Evolutionary conservation across 139 green algal genomes (phyloP).

Genomic region (Volvox africanus): DNA sequence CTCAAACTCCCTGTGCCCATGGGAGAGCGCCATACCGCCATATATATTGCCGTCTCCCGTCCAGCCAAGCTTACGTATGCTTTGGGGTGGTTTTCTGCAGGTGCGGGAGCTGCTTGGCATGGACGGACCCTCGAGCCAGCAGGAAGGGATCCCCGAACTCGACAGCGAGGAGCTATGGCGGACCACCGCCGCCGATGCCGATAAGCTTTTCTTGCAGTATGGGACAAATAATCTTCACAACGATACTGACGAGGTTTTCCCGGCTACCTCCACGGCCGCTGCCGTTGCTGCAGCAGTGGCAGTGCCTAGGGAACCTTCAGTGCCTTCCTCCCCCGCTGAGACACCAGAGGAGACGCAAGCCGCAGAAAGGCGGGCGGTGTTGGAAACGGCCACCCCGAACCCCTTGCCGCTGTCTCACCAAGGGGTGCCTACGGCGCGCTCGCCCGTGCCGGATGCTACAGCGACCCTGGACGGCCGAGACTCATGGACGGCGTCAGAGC

Average conservation of each 20-base stretch:
- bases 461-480: background rate
- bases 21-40: too few species aligned
- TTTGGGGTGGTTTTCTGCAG: background rate
- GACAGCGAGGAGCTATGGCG: constrained; percentile 45
- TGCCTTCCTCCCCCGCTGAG: background rate
- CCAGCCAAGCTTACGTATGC: too few species aligned
- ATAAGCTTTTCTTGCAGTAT: background rate
- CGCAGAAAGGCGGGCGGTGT: too few species aligned
- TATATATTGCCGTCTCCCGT: too few species aligned
- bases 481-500: background rate
- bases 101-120: constrained; percentile 29
- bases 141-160: background rate
- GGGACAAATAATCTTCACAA: background rate
- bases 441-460: background rate
- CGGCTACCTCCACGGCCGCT: background rate
- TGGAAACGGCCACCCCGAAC: too few species aligned
- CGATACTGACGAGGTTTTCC: background rate
- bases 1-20: too few species aligned
- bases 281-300: background rate
- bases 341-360: too few species aligned
- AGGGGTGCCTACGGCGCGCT: background rate
- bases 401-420: background rate
- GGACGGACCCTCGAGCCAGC: too few species aligned
- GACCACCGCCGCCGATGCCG: constrained; percentile 5
- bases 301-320: background rate